Evolutionary conservation across 257 asterid species (phyloP).

Genomic region (Solanum chilense): DNA sequence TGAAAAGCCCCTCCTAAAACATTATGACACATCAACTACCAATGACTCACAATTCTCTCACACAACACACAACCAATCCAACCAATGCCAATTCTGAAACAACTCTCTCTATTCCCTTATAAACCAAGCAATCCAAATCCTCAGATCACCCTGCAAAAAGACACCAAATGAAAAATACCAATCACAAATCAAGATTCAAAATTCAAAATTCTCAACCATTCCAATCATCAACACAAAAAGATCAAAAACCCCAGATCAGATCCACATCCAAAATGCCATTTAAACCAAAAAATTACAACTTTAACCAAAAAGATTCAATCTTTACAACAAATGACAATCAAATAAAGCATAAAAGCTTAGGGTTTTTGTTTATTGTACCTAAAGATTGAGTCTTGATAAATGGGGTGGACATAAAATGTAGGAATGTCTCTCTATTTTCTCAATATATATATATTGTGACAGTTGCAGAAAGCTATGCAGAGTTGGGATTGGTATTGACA

Average conservation of each 20-base stretch:
- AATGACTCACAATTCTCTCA: slow-evolving; percentile 1
- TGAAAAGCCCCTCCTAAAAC: background rate
- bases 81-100: slow-evolving; percentile 5
- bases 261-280: slow-evolving; percentile 20
- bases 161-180: background rate
- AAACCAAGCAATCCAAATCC: slow-evolving; percentile 13
- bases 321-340: background rate
- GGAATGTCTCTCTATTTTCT: background rate
- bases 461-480: slow-evolving; percentile 17
- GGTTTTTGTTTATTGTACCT: background rate
- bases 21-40: slow-evolving; percentile 10
- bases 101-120: background rate
- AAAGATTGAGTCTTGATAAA: background rate
- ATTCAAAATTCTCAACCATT: background rate
- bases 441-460: background rate
- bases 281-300: background rate
- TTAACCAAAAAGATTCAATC: background rate
- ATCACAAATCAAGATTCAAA: background rate
- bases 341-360: background rate
- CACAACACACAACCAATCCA: slow-evolving; percentile 4
- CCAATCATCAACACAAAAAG: background rate
- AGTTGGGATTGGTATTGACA: slow-evolving; percentile 43
- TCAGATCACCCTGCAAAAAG: slow-evolving; percentile 55
- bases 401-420: background rate
- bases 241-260: slow-evolving; percentile 61